phyloP scores from a whole-genome alignment of 2,329 filamentous ascomycete genomes.

The Fonsecaea nubica region DNA sequence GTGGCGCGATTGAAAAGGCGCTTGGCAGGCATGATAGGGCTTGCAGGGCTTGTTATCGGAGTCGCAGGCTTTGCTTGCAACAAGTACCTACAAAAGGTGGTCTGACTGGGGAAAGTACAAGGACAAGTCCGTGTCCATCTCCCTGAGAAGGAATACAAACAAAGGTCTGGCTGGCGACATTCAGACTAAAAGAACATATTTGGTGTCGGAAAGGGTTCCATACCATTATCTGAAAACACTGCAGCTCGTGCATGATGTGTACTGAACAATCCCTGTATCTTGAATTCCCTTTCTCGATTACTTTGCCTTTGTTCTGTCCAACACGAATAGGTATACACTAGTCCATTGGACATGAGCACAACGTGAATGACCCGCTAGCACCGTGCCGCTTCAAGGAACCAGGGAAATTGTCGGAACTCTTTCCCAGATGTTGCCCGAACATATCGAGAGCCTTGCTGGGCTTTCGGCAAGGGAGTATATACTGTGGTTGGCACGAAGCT shows the following conservation, averaged over 20 bases:
- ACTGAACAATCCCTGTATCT: too few species aligned
- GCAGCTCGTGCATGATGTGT: too few species aligned
- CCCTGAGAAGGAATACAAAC: neutral
- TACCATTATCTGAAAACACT: too few species aligned
- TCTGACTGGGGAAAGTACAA: neutral
- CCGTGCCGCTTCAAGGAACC: neutral
- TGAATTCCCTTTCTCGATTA: too few species aligned
- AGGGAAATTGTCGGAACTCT: neutral
- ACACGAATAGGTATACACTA: too few species aligned
- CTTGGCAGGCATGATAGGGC: neutral
- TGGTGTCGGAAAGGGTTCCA: too few species aligned
- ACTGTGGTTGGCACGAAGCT: neutral
- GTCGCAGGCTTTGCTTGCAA: neutral
- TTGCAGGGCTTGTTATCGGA: neutral
- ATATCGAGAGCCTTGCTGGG: neutral
- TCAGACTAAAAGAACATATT: too few species aligned
- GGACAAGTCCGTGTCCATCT: neutral
- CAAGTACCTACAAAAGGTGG: neutral
- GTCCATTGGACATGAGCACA: too few species aligned
- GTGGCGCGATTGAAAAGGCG: constrained; percentile 7
- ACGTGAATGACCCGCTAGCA: too few species aligned
- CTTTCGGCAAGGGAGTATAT: neutral
- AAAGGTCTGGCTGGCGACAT: neutral
- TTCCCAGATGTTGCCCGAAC: neutral
- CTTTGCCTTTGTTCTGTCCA: too few species aligned